Evolutionary conservation across 2,329 filamentous ascomycete species (phyloP), one percentile per base, ranked within the genome.

Genomic region (Trichoderma sp.): DNA sequence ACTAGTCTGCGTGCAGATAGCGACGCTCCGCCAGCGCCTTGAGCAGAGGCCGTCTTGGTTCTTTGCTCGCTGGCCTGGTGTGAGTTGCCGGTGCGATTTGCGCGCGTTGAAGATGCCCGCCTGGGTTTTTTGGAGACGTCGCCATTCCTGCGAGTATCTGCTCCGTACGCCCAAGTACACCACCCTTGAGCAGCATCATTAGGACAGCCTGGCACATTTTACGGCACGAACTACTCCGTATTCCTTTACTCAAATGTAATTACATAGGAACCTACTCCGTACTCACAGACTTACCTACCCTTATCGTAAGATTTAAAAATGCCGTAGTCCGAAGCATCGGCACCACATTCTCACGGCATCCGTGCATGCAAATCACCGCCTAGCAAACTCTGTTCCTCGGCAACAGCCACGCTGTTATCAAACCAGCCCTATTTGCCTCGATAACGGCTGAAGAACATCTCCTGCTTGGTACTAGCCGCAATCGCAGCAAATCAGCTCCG

Each of bases 1-100:
- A 95, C 94, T 89, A 95, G 93, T 97, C 93, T 92, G 88, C 89
- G 91, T 96, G 93, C 93, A 92, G 84, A 97, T 85, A 97, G 86
- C 68, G 80, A 87, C 75, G 78, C 81, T 79, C 79, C 78, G 73
- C 73, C 76, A 19, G 73, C 73, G 78, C 80, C 79, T 77, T 79
- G 80, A 78, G 76, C 74, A 69, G 72, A 74, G 72, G 73, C 79
- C 86, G 86, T 88, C 83, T 87, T 88, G 86, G 79, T 70, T 73
- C 66, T 70, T 72, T 61, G 60, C 72, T 76, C 70, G 71, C 65
- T 64, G 73, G 75, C 70, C 53, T 57, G 72, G 74, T 70, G 72
- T 73, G 76, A 76, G 75, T 61, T 72, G 70, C 78, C 78, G 74
- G 68, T 68, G 72, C 71, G 25, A 70, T 68, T 69, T 72, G 61